Percentiles rank a stretch among this genome's conserved stretches.
phyloP scores from a whole-genome alignment of 768 basidiomycete species.

The Tremella fuciformis region DNA sequence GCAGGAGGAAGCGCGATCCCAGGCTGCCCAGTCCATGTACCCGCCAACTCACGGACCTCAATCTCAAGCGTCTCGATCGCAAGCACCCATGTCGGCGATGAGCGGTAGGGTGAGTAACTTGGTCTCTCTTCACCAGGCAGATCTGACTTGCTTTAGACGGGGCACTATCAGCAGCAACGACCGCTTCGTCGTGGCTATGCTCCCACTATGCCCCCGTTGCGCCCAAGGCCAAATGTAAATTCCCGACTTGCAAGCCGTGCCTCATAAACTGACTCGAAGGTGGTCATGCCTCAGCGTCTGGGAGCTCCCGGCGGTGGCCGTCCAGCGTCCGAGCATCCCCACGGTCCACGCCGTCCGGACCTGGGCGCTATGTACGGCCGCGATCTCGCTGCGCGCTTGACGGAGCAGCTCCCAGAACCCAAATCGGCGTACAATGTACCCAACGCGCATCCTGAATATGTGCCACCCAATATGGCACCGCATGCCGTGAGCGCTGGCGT shows the following conservation, averaged over 20 bases:
- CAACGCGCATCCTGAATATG: constrained; percentile 24
- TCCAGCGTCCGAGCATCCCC: constrained; percentile 24
- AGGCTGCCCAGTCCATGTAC: background rate
- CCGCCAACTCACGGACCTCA: constrained; percentile 6
- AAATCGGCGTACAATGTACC: constrained; percentile 14
- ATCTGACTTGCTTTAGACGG: background rate
- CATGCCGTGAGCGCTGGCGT: constrained; percentile 23
- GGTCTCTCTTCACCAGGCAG: background rate
- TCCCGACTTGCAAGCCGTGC: background rate
- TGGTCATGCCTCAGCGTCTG: constrained; percentile 36
- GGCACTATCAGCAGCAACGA: too few relatives aligned
- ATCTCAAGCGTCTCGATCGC: constrained; percentile 6
- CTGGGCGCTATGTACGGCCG: constrained; percentile 8
- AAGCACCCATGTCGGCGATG: constrained; percentile 1
- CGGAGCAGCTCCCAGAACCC: constrained; percentile 19
- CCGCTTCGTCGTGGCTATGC: constrained; percentile 19
- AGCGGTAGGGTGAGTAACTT: background rate
- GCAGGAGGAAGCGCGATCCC: constrained; percentile 20
- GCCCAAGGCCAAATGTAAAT: constrained; percentile 27
- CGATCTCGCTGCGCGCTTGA: constrained; percentile 9
- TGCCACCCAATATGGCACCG: constrained; percentile 30
- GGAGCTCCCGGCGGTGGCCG: constrained; percentile 17
- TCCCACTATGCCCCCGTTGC: constrained; percentile 36
- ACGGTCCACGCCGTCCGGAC: constrained; percentile 8
- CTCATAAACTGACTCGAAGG: constrained; percentile 8